These are phyloP conservation scores for Kodamaea plutei DNA, from an alignment of 1,139 yeast genomes.

Conservation along the genomic window DNA sequence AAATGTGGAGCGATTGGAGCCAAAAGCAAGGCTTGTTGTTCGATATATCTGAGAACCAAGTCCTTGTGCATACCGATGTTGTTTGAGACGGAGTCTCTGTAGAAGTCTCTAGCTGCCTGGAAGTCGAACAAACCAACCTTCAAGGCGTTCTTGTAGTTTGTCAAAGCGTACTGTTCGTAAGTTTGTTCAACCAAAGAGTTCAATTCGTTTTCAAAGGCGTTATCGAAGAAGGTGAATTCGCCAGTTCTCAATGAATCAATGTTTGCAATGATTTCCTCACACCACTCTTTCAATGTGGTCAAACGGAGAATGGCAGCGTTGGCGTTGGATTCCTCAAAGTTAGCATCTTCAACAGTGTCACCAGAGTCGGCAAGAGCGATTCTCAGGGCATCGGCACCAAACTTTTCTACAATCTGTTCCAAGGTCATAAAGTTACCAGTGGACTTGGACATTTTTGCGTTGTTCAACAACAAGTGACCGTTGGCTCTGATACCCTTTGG, in stretches of 20 bases:
- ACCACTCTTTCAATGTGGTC: slow-evolving; percentile 92
- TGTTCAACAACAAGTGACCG: slow-evolving; percentile 92
- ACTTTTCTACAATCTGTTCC: slow-evolving; percentile 77
- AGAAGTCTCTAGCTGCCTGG: slow-evolving; percentile 93
- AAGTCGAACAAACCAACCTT: slow-evolving; percentile 89
- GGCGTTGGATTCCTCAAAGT: slow-evolving; percentile 94
- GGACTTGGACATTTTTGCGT: slow-evolving; percentile 96
- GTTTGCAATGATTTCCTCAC: slow-evolving; percentile 63
- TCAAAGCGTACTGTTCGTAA: slow-evolving; percentile 60
- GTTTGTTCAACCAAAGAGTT: slow-evolving; percentile 74
- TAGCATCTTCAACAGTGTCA: slow-evolving; percentile 95
- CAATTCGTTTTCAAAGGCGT: slow-evolving; percentile 92
- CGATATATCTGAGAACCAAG: slow-evolving; percentile 75
- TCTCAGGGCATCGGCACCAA: slow-evolving; percentile 97
- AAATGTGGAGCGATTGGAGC: slow-evolving; percentile 97
- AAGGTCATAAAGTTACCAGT: slow-evolving; percentile 97
- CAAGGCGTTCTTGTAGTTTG: slow-evolving; percentile 85
- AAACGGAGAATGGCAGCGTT: slow-evolving; percentile 96
- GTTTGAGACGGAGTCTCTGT: slow-evolving; percentile 71
- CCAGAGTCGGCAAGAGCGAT: slow-evolving; percentile 99
- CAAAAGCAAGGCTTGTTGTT: slow-evolving; percentile 75
- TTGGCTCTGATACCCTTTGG: slow-evolving; percentile 92
- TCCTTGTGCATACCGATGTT: slow-evolving; percentile 77
- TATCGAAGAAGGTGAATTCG: slow-evolving; percentile 67
- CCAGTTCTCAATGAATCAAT: slow-evolving; percentile 65